Percentiles rank a stretch among this genome's conserved stretches.
phyloP scores from a whole-genome alignment of 192 early-diverging fungal genomes.

The Coemansia sp. region DNA sequence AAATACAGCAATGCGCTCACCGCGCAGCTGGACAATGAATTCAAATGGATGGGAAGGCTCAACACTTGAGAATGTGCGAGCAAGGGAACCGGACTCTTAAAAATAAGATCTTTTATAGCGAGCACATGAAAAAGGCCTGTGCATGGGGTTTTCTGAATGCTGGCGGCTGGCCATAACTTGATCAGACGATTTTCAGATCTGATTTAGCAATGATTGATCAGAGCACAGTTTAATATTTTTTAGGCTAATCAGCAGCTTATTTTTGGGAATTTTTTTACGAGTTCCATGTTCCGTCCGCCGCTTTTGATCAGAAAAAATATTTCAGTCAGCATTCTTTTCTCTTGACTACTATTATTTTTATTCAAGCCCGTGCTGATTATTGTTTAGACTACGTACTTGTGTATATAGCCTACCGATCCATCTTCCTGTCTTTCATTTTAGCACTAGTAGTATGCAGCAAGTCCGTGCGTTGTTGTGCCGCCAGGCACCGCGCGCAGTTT shows the following conservation, averaged over 20 bases:
- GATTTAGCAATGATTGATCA: background rate
- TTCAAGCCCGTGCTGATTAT: background rate
- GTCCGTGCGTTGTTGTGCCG: conserved; percentile 13
- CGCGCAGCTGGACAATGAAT: background rate
- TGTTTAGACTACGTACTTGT: background rate
- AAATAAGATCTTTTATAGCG: conserved; percentile 1
- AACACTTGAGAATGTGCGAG: background rate
- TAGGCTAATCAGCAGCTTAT: background rate
- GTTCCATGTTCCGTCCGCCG: background rate
- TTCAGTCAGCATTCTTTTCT: background rate
- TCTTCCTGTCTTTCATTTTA: background rate
- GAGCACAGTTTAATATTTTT: background rate
- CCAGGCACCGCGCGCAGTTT: conserved; percentile 17
- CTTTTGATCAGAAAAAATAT: background rate
- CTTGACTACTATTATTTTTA: background rate
- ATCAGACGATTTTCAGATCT: no score
- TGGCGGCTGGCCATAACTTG: no score
- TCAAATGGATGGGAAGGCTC: conserved; percentile 1
- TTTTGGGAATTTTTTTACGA: background rate
- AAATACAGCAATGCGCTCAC: background rate
- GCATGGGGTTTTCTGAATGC: no score
- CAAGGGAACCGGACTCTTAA: background rate
- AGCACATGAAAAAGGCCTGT: background rate
- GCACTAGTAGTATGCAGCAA: conserved; percentile 26
- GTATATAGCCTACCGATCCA: conserved; percentile 2